Evolutionary conservation across 257 asterid genomes (phyloP), one percentile per base, ranked within the genome.

Genomic region (Nicotiana undulata): DNA sequence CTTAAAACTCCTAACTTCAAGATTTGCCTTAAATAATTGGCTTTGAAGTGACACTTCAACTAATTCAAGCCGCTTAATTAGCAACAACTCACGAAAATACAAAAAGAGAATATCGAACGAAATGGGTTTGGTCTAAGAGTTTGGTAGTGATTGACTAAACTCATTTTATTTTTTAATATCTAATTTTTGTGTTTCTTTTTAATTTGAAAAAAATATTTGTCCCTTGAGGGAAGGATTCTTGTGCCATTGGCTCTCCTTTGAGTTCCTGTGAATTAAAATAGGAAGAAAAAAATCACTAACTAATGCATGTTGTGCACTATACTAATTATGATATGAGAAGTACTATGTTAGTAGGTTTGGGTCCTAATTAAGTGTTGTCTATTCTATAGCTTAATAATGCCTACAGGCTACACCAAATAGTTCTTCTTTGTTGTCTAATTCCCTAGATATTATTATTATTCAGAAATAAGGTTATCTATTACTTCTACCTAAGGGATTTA

Each of bases 31-130:
- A 72, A 22, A 72, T 8, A 44, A 72, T 72, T 72, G 78, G 24
- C 24, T 72, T 72, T 26, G 60, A 72, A 72, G 78, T 72, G 78
- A 72, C 78, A 72, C 60, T 72, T 72, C 37, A 72, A 72, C 78
- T 6, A 72, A 72, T 46, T 72, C 37, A 70, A 44, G 9, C 60
- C 59, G 37, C 59, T 72, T 72, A 72, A 46, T 72, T 72, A 46
- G 78, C 78, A 46, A 44, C 49, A 72, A 72, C 16, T 72, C 37
- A 44, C 37, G 78, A 15, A 15, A 24, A 72, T 1, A 13, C 9
- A 13, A 13, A 28, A 4, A 24, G 2, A 0, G 6, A 24, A 6
- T 56, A 11, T 11, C 26, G 34, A 40, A 0, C 1, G 1, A 72
- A 16, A 46, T 53, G 60, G 60, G 40, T 24, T 72, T 46, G 78